phyloP scores from a whole-genome alignment of 2,329 filamentous ascomycete genomes.

The Fusarium burgessii region DNA sequence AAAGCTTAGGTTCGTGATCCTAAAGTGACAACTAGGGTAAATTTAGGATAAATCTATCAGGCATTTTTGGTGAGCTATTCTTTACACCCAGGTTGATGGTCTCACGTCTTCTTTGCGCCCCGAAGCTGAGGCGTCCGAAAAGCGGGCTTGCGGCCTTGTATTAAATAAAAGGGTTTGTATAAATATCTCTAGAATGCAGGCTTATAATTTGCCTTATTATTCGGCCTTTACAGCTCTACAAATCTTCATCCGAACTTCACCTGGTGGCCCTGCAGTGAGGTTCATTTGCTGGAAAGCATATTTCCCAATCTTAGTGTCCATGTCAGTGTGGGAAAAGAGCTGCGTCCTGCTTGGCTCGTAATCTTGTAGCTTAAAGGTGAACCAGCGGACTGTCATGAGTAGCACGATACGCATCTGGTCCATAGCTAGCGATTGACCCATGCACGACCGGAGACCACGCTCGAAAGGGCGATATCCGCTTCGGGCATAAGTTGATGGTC shows the following conservation, averaged over 20 bases:
- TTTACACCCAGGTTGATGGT: too few species aligned
- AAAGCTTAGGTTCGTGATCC: too few species aligned
- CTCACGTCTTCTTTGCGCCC: too few species aligned
- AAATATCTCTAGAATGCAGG: not conserved
- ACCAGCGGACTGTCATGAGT: not conserved
- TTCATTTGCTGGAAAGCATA: not conserved
- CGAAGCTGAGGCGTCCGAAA: too few species aligned
- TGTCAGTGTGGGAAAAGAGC: not conserved
- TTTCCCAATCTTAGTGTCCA: not conserved
- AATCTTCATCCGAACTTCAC: not conserved
- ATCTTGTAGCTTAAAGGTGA: not conserved
- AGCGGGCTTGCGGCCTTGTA: too few species aligned
- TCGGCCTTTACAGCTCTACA: not conserved
- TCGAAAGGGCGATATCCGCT: not conserved
- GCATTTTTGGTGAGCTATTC: too few species aligned
- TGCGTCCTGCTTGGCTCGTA: not conserved
- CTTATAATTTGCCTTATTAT: not conserved
- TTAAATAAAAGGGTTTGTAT: too few species aligned
- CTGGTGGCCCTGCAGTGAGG: not conserved
- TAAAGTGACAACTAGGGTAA: too few species aligned
- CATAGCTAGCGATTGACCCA: not conserved
- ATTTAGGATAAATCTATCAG: too few species aligned
- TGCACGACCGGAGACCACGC: not conserved
- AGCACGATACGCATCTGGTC: not conserved
- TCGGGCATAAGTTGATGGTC: not conserved